A percentile compares a stretch with the other conserved stretches of the same genome.
Conservation (phyloP, 768 basidiomycete species). For the Tulasnella sp. region DNA sequence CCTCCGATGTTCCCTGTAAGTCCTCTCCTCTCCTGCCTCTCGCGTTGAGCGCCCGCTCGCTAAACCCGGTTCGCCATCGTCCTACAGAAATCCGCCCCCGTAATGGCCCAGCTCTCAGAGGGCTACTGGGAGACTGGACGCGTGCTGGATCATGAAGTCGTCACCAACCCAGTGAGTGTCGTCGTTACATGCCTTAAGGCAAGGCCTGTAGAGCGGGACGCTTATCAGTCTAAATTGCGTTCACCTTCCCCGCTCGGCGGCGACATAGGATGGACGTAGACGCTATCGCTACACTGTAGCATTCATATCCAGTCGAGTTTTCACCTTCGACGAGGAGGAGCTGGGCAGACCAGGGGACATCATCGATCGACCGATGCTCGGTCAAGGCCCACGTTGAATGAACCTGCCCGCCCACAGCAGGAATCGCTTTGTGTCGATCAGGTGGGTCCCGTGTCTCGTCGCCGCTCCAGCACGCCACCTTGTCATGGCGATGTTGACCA, state of each 20-base stretch:
- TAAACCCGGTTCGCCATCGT: background rate
- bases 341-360: constrained; percentile 24
- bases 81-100: constrained; percentile 14
- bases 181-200: background rate
- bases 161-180: constrained; percentile 10
- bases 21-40: background rate
- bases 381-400: constrained; percentile 18
- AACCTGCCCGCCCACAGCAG: background rate
- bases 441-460: background rate
- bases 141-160: constrained; percentile 6
- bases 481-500: background rate
- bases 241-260: constrained; percentile 15
- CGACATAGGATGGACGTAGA: constrained; percentile 15
- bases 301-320: constrained; percentile 23
- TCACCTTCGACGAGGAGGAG: constrained; percentile 27
- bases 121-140: constrained; percentile 29
- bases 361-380: constrained; percentile 20
- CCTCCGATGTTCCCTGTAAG: constrained; percentile 26
- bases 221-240: constrained; percentile 20
- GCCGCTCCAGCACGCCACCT: background rate
- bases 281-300: constrained; percentile 20
- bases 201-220: background rate
- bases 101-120: constrained; percentile 28
- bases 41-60: background rate
- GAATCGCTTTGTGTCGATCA: background rate